A percentile compares a stretch with the other conserved stretches of the same genome.
Evolutionary conservation across 192 early-diverging fungal genomes (phyloP).

Genomic region (Rhizophagus clarus): DNA sequence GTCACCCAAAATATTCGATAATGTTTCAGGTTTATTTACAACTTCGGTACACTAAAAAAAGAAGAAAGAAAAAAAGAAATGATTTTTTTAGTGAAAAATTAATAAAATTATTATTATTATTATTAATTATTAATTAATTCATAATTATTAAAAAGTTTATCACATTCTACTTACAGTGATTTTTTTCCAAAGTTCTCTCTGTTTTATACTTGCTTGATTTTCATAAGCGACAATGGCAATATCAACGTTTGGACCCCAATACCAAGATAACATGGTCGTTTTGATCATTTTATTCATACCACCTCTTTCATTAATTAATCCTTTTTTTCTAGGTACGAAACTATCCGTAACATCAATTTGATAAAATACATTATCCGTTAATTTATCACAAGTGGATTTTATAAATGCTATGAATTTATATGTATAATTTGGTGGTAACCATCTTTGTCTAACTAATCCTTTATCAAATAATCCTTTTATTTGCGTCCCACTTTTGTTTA

Average conservation of each 20-base stretch:
- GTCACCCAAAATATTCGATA: not conserved
- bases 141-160: too few species aligned
- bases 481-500: not conserved
- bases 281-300: not conserved
- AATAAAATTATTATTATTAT: too few species aligned
- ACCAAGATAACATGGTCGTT: not conserved
- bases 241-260: not conserved
- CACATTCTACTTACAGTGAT: not conserved
- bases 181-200: not conserved
- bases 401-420: not conserved
- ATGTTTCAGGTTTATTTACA: not conserved
- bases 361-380: not conserved
- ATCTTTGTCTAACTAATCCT: not conserved
- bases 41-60: not conserved
- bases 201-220: not conserved
- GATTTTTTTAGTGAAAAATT: too few species aligned
- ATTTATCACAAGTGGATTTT: not conserved
- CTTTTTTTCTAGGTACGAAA: not conserved
- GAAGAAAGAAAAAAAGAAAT: not conserved
- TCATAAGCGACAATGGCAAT: not conserved
- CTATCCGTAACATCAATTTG: not conserved
- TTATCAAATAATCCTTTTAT: not conserved
- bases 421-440: not conserved
- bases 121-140: too few species aligned
- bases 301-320: not conserved